Conservation (phyloP, 2,329 filamentous ascomycete genomes). For the Onygenales sp. region DNA sequence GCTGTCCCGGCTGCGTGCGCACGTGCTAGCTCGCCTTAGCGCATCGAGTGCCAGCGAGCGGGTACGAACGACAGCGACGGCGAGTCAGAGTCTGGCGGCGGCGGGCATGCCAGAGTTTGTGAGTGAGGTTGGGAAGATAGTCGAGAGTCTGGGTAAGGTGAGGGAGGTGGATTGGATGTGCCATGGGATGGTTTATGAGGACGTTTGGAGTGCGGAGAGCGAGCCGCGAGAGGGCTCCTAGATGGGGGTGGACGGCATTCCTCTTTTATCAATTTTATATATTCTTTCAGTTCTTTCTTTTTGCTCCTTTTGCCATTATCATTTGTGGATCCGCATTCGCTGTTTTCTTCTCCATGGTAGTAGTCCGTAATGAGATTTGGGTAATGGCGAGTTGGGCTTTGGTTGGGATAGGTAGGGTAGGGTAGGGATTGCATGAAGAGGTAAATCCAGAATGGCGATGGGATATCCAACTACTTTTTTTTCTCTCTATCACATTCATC, state of each 20-base stretch:
- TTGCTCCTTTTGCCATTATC: neutral
- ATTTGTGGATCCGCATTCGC: neutral
- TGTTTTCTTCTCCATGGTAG: neutral
- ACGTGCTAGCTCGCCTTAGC: constrained; percentile 45
- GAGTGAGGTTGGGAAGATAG: constrained; percentile 48
- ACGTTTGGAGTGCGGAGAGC: constrained; percentile 28
- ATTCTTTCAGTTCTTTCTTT: neutral
- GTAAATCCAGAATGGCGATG: no score
- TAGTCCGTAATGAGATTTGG: neutral
- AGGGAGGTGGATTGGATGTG: constrained; percentile 50
- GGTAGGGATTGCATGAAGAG: neutral
- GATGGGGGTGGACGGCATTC: neutral
- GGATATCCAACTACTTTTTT: neutral
- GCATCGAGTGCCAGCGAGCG: constrained; percentile 53
- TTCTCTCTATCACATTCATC: neutral
- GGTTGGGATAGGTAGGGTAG: neutral
- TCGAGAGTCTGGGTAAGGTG: constrained; percentile 48
- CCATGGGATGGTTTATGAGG: constrained; percentile 50
- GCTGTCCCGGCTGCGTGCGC: constrained; percentile 48
- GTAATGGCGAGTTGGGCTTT: neutral
- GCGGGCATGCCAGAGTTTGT: constrained; percentile 56
- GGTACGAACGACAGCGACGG: constrained; percentile 47
- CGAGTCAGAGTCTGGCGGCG: constrained; percentile 49
- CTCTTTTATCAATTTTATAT: neutral
- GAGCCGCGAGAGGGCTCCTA: neutral